Evolutionary conservation across 331 rosid species (phyloP).

Genomic region (Malus hybrid): DNA sequence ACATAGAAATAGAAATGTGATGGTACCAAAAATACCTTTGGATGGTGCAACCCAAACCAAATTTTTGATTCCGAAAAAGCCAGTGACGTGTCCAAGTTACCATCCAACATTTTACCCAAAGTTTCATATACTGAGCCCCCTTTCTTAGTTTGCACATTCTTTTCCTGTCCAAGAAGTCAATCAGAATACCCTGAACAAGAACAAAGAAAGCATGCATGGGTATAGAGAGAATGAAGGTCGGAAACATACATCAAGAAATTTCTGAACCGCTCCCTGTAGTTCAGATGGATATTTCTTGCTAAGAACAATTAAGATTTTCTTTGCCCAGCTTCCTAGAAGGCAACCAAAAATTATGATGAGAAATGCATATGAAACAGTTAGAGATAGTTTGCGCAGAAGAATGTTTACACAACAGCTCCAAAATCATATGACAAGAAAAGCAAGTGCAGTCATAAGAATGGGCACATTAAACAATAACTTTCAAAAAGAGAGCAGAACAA

Average conservation of each 20-base stretch:
- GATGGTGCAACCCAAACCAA: conserved; percentile 84
- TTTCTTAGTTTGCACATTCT: conserved; percentile 41
- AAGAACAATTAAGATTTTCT: conserved; percentile 47
- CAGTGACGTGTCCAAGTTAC: conserved; percentile 38
- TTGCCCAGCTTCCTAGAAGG: conserved; percentile 65
- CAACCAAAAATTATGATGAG: conserved; percentile 18
- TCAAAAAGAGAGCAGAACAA: background rate
- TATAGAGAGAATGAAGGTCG: background rate
- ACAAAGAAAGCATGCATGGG: background rate
- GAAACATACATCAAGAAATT: conserved; percentile 59
- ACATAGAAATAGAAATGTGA: background rate
- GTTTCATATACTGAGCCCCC: conserved; percentile 42
- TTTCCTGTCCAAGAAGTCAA: conserved; percentile 42
- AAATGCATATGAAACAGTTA: background rate
- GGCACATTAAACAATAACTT: background rate
- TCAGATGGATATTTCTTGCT: conserved; percentile 71
- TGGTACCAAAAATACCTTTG: conserved; percentile 45
- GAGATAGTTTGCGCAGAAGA: background rate
- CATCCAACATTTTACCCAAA: conserved; percentile 60
- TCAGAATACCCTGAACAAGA: background rate
- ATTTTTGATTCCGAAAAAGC: conserved; percentile 55
- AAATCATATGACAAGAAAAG: background rate
- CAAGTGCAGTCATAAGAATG: background rate
- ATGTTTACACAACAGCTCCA: background rate
- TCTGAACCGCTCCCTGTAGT: conserved; percentile 56